Percentiles rank a stretch among this genome's conserved stretches.
Conservation (phyloP, 176 grass and related monocot genomes). For the Stipa capillata region DNA sequence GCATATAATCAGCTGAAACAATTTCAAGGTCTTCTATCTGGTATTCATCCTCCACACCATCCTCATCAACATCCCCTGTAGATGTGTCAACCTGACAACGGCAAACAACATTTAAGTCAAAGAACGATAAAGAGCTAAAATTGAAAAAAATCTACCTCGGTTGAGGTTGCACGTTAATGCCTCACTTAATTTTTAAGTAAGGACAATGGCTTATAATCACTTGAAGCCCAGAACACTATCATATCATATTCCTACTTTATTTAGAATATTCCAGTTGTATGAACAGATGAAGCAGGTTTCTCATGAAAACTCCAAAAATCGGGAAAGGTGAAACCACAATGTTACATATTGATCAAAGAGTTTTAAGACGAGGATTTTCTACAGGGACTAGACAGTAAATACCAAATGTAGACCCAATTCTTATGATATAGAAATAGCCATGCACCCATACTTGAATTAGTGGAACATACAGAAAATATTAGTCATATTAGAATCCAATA, state of each 20-base stretch:
- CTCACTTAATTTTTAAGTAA: neutral
- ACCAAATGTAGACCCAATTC: neutral
- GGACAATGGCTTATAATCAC: neutral
- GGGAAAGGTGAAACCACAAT: neutral
- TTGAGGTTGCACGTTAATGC: neutral
- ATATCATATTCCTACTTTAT: neutral
- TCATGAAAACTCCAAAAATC: neutral
- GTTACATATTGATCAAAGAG: neutral
- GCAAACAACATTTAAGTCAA: neutral
- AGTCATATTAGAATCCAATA: neutral
- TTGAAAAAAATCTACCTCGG: neutral
- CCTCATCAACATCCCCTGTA: slow-evolving; percentile 78
- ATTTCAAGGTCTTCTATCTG: slow-evolving; percentile 91
- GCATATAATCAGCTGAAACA: slow-evolving; percentile 80
- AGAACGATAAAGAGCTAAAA: neutral
- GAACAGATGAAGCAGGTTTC: neutral
- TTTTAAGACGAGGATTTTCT: neutral
- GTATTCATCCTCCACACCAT: slow-evolving; percentile 97
- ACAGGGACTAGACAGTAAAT: neutral
- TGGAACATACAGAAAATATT: neutral
- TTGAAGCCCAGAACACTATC: neutral
- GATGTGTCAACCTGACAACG: slow-evolving; percentile 67
- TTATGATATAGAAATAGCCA: slow-evolving; percentile 5
- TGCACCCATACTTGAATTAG: slow-evolving; percentile 13
- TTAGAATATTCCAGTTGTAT: neutral